Conservation (phyloP, 176 grass and related monocot species). For the Neostapfia colusana region DNA sequence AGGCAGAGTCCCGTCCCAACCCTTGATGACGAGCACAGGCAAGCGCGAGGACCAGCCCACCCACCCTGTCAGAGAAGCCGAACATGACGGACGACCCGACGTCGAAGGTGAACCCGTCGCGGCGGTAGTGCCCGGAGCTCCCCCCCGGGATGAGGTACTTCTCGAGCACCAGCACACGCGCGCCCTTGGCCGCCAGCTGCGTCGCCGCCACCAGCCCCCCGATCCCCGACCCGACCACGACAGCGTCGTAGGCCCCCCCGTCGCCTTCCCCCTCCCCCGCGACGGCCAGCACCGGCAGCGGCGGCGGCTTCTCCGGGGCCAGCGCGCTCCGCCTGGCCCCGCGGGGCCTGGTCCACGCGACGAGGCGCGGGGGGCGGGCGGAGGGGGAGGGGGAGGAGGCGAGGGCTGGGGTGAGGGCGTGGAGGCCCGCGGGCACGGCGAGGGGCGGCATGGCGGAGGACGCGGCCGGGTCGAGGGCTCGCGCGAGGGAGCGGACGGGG, state of each 20-base stretch:
- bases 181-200: constrained; percentile 79
- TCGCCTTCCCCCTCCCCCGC: constrained; percentile 22
- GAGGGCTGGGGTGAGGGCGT: background rate
- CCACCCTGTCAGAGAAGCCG: constrained; percentile 90
- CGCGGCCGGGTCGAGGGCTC: background rate
- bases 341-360: background rate
- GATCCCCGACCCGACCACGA: constrained; percentile 85
- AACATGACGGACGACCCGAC: constrained; percentile 94
- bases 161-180: constrained; percentile 84
- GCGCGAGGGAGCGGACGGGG: background rate
- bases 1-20: no score
- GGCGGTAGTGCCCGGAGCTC: constrained; percentile 84
- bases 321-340: constrained; percentile 13
- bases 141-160: constrained; percentile 92
- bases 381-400: background rate
- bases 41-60: background rate
- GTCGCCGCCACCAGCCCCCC: constrained; percentile 83
- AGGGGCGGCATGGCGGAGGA: background rate
- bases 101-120: constrained; percentile 89
- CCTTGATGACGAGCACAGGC: no score
- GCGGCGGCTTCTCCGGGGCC: constrained; percentile 48
- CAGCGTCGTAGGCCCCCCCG: constrained; percentile 59
- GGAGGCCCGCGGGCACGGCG: background rate
- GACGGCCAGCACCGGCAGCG: constrained; percentile 33
- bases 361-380: background rate